A percentile compares a stretch with the other conserved stretches of the same genome.
Conservation (phyloP, 1,284 basidiomycete genomes). For the Xanthoconium separans region DNA sequence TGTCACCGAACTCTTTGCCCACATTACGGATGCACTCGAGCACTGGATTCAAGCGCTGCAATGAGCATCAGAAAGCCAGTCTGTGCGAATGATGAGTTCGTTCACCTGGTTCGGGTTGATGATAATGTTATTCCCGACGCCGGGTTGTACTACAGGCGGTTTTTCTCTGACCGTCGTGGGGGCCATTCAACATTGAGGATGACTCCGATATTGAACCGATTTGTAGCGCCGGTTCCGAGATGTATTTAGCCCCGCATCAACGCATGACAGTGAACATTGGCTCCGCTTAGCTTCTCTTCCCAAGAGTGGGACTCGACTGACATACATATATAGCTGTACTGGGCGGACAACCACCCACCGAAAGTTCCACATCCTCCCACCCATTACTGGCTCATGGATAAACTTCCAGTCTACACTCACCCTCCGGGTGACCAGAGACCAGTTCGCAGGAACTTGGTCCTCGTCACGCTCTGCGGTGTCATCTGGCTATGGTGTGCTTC, state of each 20-base stretch:
- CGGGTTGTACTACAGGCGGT: conserved; percentile 69
- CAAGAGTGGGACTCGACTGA: not conserved
- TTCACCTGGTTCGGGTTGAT: conserved; percentile 46
- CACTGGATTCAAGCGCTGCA: conserved; percentile 84
- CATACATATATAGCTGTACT: not conserved
- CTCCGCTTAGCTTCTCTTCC: not conserved
- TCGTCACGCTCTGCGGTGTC: conserved; percentile 19
- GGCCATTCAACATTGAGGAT: conserved; percentile 8
- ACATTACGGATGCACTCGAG: conserved; percentile 85
- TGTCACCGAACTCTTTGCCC: conserved; percentile 93
- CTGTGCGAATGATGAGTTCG: not conserved
- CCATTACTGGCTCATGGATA: conserved; percentile 25
- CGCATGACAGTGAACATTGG: not conserved
- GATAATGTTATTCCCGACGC: conserved; percentile 73
- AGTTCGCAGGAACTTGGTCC: conserved; percentile 4
- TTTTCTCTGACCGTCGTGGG: conserved; percentile 22
- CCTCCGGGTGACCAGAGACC: conserved; percentile 8
- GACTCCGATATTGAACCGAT: not conserved
- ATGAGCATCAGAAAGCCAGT: not conserved
- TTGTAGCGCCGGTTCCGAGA: conserved; percentile 16
- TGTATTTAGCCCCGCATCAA: not conserved
- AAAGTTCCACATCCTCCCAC: not conserved
- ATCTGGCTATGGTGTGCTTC: conserved; percentile 24
- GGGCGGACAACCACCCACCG: not conserved
- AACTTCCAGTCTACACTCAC: conserved; percentile 22